Base-by-base conservation (phyloP, 176 grass and related monocot species). In the Aegilops bicornis region DNA sequence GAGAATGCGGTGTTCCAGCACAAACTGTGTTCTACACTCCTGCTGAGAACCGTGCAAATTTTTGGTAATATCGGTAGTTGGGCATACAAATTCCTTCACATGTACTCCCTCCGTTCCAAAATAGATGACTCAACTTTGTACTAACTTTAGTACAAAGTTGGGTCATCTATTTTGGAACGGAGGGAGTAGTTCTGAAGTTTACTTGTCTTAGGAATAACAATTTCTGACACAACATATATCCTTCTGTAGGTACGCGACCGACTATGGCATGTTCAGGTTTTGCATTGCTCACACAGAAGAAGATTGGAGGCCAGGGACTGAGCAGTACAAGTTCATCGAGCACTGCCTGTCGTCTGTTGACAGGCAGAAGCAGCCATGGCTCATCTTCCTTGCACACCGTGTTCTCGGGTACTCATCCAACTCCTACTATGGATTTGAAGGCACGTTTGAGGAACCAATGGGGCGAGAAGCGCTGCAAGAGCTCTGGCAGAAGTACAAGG, bases 21-120 rank as follows among this genome's bases (percentile, higher is more conserved):
- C 86, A 98, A 84, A 98, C 93, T 10, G 82, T 98, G 71, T 98
- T 98, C 81, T 98, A 98, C 76, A 92, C 95, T 40, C 96, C 96
- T 29, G 88, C 96, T 15, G 93, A 96, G 61, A 96, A 94, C 83
- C 87, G 90, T 56, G 93, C 92, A 76, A 98, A 96, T 27, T 96
- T 92, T 73, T 98, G 97, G 94, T 96, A 90, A 69, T 3, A 10
- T 3, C 4, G 23, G n/a, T 35, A 4, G 19, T 25, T 79, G 39
- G 13, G 24, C 54, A 67, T 25, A 58, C 0, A 13, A 24, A 60
- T 66, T 63, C 37, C 47, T 87, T 80, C 39, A 50, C 30, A 15
- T 48, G 7, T 7, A 27, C 27, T 27, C 27, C 27, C 27, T 27
- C 27, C 27, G 27, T 27, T 27, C 27, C 27, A 27, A 27, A 27